phyloP scores from a whole-genome alignment of 805 yeast genomes.

The Ogataea allantospora region DNA sequence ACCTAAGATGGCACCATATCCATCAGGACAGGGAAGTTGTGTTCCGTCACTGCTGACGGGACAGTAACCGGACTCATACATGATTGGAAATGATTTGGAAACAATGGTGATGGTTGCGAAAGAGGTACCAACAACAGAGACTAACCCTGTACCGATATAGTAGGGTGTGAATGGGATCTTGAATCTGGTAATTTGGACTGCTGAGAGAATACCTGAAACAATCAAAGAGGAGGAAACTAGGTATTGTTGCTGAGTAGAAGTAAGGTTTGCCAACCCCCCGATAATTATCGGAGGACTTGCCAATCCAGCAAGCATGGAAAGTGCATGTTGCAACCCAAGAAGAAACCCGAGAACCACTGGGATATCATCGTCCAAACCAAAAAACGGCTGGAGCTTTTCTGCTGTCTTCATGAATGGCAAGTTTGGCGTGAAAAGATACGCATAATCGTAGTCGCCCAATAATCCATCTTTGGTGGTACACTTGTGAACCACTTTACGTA shows the following conservation, averaged over 20 bases:
- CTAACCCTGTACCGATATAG: conserved; percentile 82
- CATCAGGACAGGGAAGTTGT: conserved; percentile 77
- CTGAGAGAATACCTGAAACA: conserved; percentile 65
- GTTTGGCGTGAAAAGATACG: conserved; percentile 73
- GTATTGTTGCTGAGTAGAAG: conserved; percentile 49
- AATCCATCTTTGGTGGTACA: conserved; percentile 73
- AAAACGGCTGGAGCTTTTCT: conserved; percentile 70
- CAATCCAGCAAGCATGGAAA: conserved; percentile 91
- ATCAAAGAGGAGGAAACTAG: conserved; percentile 73
- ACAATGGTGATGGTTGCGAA: conserved; percentile 87
- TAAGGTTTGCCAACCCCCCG: conserved; percentile 59
- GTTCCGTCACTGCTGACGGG: conserved; percentile 63
- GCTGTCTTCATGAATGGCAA: conserved; percentile 59
- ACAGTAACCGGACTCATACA: conserved; percentile 74
- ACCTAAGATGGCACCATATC: conserved; percentile 83
- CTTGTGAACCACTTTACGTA: conserved; percentile 19
- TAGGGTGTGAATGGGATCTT: conserved; percentile 71
- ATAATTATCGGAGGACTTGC: conserved; percentile 81
- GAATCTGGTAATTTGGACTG: conserved; percentile 77
- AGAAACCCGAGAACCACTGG: conserved; percentile 76
- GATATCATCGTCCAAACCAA: conserved; percentile 75
- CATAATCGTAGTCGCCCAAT: conserved; percentile 85
- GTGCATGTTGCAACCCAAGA: conserved; percentile 82
- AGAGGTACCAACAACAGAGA: conserved; percentile 89
- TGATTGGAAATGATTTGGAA: conserved; percentile 68